phyloP scores from a whole-genome alignment of 495 filamentous ascomycete genomes.

The Glutinoglossum americanum region DNA sequence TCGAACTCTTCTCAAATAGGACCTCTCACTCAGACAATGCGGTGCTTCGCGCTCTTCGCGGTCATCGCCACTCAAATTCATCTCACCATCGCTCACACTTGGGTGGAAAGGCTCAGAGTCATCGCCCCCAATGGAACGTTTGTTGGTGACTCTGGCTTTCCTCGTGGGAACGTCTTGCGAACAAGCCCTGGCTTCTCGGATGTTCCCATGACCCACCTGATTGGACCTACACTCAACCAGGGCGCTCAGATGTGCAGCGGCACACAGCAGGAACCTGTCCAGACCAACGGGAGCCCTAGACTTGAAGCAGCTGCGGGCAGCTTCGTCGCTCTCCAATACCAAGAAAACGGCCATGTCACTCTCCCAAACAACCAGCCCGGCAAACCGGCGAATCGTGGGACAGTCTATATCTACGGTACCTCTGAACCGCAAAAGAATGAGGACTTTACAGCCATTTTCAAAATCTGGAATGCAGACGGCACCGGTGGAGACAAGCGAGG shows the following conservation, averaged over 20 bases:
- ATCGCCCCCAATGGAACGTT: slow-evolving; percentile 58
- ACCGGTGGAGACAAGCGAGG: slow-evolving; percentile 57
- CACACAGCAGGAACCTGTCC: slow-evolving; percentile 27
- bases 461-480: slow-evolving; percentile 52
- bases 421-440: slow-evolving; percentile 35
- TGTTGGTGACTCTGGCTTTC: slow-evolving; percentile 42
- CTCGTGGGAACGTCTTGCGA: slow-evolving; percentile 37
- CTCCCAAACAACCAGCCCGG: slow-evolving; percentile 31
- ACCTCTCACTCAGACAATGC: neutral
- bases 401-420: slow-evolving; percentile 68
- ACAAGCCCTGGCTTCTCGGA: slow-evolving; percentile 27
- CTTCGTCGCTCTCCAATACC: slow-evolving; percentile 49
- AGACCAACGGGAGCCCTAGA: slow-evolving; percentile 33
- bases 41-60: slow-evolving; percentile 8
- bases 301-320: slow-evolving; percentile 45
- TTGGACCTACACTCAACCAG: slow-evolving; percentile 22
- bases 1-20: neutral
- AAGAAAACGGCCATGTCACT: slow-evolving; percentile 79
- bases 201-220: slow-evolving; percentile 24
- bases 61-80: slow-evolving; percentile 16
- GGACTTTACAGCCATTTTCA: slow-evolving; percentile 45
- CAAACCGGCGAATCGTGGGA: slow-evolving; percentile 50
- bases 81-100: slow-evolving; percentile 38
- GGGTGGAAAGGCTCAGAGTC: slow-evolving; percentile 51
- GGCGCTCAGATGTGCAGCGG: slow-evolving; percentile 30